phyloP scores from a whole-genome alignment of 106 monocot species.

The Cymbidium sinense region DNA sequence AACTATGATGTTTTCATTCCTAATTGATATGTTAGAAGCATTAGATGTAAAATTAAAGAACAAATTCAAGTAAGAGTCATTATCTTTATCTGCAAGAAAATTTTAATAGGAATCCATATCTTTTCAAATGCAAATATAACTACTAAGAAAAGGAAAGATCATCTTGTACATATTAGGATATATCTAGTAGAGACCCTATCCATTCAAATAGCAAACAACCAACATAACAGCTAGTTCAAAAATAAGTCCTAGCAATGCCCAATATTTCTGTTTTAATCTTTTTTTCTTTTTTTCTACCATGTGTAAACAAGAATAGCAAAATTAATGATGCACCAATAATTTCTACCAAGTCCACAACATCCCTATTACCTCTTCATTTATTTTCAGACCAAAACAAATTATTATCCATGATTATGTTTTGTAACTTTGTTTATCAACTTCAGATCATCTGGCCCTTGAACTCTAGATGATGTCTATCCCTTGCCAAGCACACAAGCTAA shows the following conservation, averaged over 20 bases:
- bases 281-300: not conserved
- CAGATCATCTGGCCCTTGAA: not conserved
- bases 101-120: not conserved
- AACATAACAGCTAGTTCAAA: not conserved
- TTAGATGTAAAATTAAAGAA: not conserved
- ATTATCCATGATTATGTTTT: not conserved
- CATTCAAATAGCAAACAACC: not conserved
- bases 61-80: not conserved
- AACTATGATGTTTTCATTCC: not conserved
- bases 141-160: not conserved
- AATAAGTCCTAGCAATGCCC: not conserved
- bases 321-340: not conserved
- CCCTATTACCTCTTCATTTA: not conserved
- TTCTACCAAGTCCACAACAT: not conserved
- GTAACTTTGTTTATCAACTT: not conserved
- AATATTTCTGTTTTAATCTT: not conserved
- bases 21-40: not conserved
- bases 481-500: not conserved
- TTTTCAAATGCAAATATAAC: not conserved
- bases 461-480: not conserved
- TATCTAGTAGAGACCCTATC: not conserved
- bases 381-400: not conserved
- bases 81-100: not conserved
- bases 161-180: not conserved
- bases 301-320: not conserved